Percentiles rank a stretch among this genome's conserved stretches.
These are phyloP conservation scores for Oxyria digyna DNA, from an alignment of 148 eudicot species.

Conservation along the genomic window DNA sequence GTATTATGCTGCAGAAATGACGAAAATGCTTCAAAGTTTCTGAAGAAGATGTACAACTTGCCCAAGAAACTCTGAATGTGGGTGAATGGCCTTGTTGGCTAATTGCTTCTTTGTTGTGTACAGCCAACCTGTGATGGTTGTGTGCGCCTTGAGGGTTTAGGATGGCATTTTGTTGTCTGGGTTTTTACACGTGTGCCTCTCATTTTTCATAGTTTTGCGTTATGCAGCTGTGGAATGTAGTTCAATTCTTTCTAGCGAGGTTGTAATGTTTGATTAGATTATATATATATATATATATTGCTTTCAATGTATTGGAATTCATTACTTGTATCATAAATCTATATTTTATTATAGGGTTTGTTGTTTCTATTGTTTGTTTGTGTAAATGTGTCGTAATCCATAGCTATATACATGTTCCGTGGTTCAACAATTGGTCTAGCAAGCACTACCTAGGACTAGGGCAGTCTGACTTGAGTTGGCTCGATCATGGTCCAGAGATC, in stretches of 20 bases:
- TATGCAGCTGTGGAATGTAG: not conserved
- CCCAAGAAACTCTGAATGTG: constrained; percentile 61
- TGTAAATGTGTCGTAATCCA: too few relatives aligned
- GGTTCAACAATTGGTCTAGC: too few relatives aligned
- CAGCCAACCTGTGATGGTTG: not conserved
- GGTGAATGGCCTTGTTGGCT: not conserved
- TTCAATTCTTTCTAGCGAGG: not conserved
- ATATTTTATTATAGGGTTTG: not conserved
- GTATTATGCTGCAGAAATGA: constrained; percentile 87
- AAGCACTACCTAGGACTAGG: too few relatives aligned
- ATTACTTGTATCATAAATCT: constrained; percentile 6
- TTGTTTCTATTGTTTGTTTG: too few relatives aligned
- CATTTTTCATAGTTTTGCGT: not conserved
- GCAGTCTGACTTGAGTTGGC: too few relatives aligned
- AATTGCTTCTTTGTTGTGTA: too few relatives aligned
- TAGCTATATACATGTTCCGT: too few relatives aligned
- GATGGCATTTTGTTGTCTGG: not conserved
- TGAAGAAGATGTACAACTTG: constrained; percentile 75
- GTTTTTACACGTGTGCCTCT: not conserved
- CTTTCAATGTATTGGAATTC: not conserved
- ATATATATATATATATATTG: not conserved
- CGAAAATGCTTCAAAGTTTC: constrained; percentile 70
- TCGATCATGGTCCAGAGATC: too few relatives aligned
- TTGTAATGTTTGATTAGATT: not conserved
- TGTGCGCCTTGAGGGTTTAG: not conserved